Evolutionary conservation across 805 yeast genomes (phyloP), one percentile per base, ranked within the genome.

Genomic region (Yarrowia sp.): DNA sequence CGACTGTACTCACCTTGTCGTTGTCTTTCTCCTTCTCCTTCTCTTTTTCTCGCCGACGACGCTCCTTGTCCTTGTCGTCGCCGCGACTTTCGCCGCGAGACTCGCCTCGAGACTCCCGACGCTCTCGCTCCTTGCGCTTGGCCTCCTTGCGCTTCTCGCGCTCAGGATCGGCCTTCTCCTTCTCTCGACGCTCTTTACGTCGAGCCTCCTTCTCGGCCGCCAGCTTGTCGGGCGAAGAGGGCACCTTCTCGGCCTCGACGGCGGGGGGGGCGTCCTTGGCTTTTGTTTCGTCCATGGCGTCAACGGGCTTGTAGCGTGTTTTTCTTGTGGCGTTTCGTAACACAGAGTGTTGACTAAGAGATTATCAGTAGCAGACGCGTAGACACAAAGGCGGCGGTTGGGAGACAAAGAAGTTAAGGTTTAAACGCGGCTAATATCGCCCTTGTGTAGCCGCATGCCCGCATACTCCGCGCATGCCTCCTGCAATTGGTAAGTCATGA

Each of bases 191-290:
- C 14, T 51, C 58, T 42, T 51, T 51, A 1, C 58, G 58, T 51
- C 58, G 42, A 1, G 58, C 58, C 31, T 51, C 58, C 16, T 51
- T 51, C 24, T 51, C 55, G 19, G 55, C 58, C 10, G 53, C 56
- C 5, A 35, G 24, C 32, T 32, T 31, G 8, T 51, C 58, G 13
- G 58, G 58, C 24, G 58, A 51, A 9, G 58, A 33, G 7, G 58
- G 58, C 33, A 51, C 42, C 58, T 51, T 51, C 4, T 51, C 58
- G 18, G 58, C 38, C n/a, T 31, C 38, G 19, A n/a, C 38, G 14
- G 14, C 19, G n/a, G 38, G 29, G 53, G 16, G 29, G 53, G 16
- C 31, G 9, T 46, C 53, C 22, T 21, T 46, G 27, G 16, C 27
- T 21, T 31, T 46, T 31, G 53, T 31, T 21, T 46, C 53, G 31